Base-by-base conservation (phyloP, 768 basidiomycete species). In the Lactarius akahatsu region DNA sequence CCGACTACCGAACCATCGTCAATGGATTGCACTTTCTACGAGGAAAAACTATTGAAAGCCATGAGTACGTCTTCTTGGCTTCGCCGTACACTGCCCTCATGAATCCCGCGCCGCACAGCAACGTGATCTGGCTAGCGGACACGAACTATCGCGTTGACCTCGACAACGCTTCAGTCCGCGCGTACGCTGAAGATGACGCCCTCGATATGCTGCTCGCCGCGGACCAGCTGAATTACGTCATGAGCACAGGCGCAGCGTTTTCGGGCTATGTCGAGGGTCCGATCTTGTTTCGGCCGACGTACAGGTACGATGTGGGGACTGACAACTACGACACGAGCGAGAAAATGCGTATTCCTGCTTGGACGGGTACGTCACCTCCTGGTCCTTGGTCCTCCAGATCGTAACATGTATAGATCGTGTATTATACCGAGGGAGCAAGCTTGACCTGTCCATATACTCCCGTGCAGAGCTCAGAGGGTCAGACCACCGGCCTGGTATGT, bases 291-390 rank as follows among this genome's bases (percentile, higher is more conserved):
- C 81, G 86, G 16, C 97, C 97, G 9, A 99, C 96, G 2, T 98
- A 99, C 79, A 91, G 93, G 69, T 98, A 96, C 73, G 88, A 91
- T 73, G 73, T 89, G 7, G 85, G 87, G 11, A 87, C 94, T 10
- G 90, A 97, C 68, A 81, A 82, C 57, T 99, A 98, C 74, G 97
- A 99, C 75, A 91, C 93, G 16, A 92, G 93, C 74, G 97, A 98
- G 77, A 99, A 98, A 80, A 86, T 89, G 84, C 85, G 97, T 30
- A 90, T 97, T 73, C 97, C 97, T 6, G 94, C 96, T 20, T 98
- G 96, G 96, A 98, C 96, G 72, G 94, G 94, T 94, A 63, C 66
- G 83, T 69, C 30, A 61, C 30, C 4, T 30, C 45, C 36, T 63
- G 36, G 40, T 50, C 40, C 30, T 47, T 63, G 32, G 40, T 54